Conservation (phyloP, 768 basidiomycete genomes). For the Amanita polypyramis region DNA sequence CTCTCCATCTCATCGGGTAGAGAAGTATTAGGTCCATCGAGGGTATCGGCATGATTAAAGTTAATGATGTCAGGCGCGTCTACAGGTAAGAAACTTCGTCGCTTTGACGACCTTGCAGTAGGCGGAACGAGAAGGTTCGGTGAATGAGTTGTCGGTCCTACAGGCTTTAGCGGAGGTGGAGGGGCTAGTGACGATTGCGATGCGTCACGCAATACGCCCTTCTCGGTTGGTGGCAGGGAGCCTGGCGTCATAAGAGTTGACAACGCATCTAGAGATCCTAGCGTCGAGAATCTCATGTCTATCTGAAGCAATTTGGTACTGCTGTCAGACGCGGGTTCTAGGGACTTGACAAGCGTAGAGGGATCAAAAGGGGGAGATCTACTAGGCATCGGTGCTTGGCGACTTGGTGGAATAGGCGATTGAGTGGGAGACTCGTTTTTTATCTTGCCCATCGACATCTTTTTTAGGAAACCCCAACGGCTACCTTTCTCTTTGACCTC, state of each 20-base stretch:
- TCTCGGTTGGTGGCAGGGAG: slow-evolving; percentile 16
- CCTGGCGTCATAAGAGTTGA: slow-evolving; percentile 22
- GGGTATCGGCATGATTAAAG: slow-evolving; percentile 44
- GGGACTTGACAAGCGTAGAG: slow-evolving; percentile 15
- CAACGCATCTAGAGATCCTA: slow-evolving; percentile 48
- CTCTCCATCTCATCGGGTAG: slow-evolving; percentile 31
- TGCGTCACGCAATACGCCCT: slow-evolving; percentile 18
- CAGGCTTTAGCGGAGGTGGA: slow-evolving; percentile 7
- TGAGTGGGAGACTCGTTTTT: slow-evolving; percentile 49
- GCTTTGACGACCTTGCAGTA: slow-evolving; percentile 46
- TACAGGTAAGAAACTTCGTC: slow-evolving; percentile 85
- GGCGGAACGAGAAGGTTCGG: slow-evolving; percentile 32
- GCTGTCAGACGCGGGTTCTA: slow-evolving; percentile 21
- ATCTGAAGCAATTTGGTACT: slow-evolving; percentile 45
- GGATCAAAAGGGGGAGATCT: slow-evolving; percentile 20
- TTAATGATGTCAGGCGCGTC: slow-evolving; percentile 46
- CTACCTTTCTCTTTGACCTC: slow-evolving; percentile 52
- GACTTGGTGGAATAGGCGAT: slow-evolving; percentile 25
- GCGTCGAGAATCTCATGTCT: slow-evolving; percentile 64
- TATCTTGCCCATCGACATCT: slow-evolving; percentile 97
- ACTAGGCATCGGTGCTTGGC: slow-evolving; percentile 16
- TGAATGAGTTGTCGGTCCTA: slow-evolving; percentile 6
- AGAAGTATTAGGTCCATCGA: slow-evolving; percentile 51
- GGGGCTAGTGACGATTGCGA: slow-evolving; percentile 16
- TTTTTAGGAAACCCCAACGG: slow-evolving; percentile 94